A percentile compares a stretch with the other conserved stretches of the same genome.
These are phyloP conservation scores for Hortiboletus rubellus DNA, from an alignment of 1,284 basidiomycete species.

Conservation along the genomic window DNA sequence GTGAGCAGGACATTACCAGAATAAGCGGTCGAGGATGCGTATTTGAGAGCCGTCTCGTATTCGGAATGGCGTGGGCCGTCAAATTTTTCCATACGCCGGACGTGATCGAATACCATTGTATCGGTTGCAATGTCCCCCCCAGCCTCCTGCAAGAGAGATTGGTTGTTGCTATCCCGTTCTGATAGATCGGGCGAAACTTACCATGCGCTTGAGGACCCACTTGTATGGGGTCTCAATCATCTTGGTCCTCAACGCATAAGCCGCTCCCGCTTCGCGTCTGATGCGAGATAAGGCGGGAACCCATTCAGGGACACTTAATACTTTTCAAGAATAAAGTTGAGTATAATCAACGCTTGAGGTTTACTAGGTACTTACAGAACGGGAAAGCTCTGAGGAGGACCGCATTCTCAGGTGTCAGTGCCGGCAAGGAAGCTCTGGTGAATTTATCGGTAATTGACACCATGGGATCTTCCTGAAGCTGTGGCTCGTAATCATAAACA, in stretches of 20 bases:
- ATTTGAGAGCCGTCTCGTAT: constrained; percentile 13
- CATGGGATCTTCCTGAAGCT: constrained; percentile 13
- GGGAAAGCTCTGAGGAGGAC: constrained; percentile 13
- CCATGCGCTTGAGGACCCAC: constrained; percentile 13
- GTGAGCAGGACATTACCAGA: constrained; percentile 3
- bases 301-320: constrained; percentile 20
- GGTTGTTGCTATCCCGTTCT: neutral
- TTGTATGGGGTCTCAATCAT: constrained; percentile 18
- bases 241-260: neutral
- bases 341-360: too few relatives aligned
- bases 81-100: constrained; percentile 10
- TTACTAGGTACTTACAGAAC: constrained; percentile 12
- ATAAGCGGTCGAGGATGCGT: neutral
- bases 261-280: neutral
- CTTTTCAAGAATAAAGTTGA: neutral
- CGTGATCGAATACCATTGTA: constrained; percentile 18
- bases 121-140: neutral
- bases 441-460: constrained; percentile 5
- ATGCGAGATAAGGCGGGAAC: constrained; percentile 5
- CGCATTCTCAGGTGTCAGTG: neutral
- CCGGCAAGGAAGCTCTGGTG: neutral
- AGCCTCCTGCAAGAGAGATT: neutral
- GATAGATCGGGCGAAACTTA: neutral
- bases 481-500: constrained; percentile 21
- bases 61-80: neutral